Evolutionary conservation across 495 filamentous ascomycete species (phyloP).

Genomic region (Aspergillus nanangensis): DNA sequence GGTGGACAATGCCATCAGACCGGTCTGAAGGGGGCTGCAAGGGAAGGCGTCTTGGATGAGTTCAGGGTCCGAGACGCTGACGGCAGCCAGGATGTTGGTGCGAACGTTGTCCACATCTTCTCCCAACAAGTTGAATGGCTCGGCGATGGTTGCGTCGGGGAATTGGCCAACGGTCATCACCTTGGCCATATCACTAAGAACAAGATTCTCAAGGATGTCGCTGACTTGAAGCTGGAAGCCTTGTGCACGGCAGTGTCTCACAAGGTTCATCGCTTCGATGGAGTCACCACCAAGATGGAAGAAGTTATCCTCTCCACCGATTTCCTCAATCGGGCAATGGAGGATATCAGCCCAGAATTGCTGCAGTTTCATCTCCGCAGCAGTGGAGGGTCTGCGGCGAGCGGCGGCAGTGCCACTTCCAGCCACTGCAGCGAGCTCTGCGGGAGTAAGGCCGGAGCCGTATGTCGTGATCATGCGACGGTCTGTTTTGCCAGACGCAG

Average conservation of each 20-base stretch:
- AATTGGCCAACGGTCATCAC: conserved; percentile 13
- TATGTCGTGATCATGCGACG: conserved; percentile 36
- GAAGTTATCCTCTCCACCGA: conserved; percentile 45
- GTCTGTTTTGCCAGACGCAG: conserved; percentile 50
- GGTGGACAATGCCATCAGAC: conserved; percentile 13
- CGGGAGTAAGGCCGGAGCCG: conserved; percentile 9
- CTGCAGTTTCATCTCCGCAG: conserved; percentile 23
- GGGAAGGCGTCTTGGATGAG: conserved; percentile 28
- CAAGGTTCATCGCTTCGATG: conserved; percentile 45
- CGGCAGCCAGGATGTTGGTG: conserved; percentile 6
- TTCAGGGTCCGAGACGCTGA: conserved; percentile 6
- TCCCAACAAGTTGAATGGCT: conserved; percentile 12
- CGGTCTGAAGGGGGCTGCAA: conserved; percentile 18
- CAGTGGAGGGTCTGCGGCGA: conserved; percentile 6
- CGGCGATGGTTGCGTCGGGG: conserved; percentile 4
- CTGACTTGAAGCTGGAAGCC: conserved; percentile 11
- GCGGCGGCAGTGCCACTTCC: conserved; percentile 1
- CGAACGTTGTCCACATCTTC: conserved; percentile 14
- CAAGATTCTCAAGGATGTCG: conserved; percentile 30
- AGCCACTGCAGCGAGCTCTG: conserved; percentile 13
- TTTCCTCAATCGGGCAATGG: conserved; percentile 17
- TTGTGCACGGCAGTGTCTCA: conserved; percentile 1
- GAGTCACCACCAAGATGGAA: conserved; percentile 55
- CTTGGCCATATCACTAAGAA: conserved; percentile 32
- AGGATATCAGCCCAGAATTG: conserved; percentile 31